Conservation (phyloP, 2,329 filamentous ascomycete genomes). For the Macrophomina tecta region DNA sequence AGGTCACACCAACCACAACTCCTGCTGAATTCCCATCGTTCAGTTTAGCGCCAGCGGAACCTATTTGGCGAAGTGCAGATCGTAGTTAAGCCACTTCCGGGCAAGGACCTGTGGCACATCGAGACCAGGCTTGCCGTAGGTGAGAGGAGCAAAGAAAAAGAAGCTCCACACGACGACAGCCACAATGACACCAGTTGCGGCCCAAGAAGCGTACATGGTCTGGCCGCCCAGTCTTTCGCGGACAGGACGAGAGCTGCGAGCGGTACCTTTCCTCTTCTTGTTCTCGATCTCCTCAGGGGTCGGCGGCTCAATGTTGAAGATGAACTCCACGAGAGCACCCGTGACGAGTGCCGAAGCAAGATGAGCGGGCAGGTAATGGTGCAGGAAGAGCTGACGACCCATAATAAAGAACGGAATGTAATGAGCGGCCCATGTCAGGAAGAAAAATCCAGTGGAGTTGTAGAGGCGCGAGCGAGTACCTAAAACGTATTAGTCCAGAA, state of each 20-base stretch:
- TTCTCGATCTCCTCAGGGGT: conserved; percentile 44
- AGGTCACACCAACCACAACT: conserved; percentile 1
- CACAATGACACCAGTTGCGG: conserved; percentile 74
- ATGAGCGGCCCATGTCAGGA: conserved; percentile 95
- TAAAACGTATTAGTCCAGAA: conserved; percentile 42
- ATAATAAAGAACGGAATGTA: conserved; percentile 98
- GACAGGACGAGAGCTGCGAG: conserved; percentile 64
- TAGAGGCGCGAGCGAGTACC: conserved; percentile 93
- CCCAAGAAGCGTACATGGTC: conserved; percentile 79
- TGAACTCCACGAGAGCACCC: conserved; percentile 90
- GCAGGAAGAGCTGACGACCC: conserved; percentile 96
- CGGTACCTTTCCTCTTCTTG: conserved; percentile 39
- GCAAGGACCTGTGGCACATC: conserved; percentile 76
- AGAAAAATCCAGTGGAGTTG: conserved; percentile 99
- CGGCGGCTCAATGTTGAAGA: conserved; percentile 87
- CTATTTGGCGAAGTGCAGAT: conserved; percentile 98
- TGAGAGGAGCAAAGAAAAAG: conserved; percentile 93
- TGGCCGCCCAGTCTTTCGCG: conserved; percentile 80
- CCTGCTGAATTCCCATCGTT: neutral
- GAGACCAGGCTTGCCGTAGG: conserved; percentile 91
- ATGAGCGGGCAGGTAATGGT: conserved; percentile 96
- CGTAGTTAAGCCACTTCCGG: conserved; percentile 96
- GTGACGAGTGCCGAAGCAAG: conserved; percentile 89
- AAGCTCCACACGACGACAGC: conserved; percentile 74
- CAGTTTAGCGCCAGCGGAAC: neutral